phyloP scores from a whole-genome alignment of 495 filamentous ascomycete species.

The Penicillium atrosanguineum region DNA sequence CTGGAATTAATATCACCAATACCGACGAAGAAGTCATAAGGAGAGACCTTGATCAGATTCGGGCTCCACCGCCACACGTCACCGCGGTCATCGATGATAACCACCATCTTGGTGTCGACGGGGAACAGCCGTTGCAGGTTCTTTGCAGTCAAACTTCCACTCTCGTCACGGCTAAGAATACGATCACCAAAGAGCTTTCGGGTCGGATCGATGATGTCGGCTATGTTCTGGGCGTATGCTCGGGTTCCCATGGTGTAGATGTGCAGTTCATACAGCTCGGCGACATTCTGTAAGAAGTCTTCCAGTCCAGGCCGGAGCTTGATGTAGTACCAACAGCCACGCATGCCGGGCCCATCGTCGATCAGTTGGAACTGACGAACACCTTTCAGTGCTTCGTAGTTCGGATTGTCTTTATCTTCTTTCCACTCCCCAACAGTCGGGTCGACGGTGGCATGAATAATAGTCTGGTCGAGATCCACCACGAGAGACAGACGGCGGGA shows the following conservation, averaged over 20 bases:
- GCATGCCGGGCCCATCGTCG: conserved; percentile 74
- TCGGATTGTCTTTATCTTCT: conserved; percentile 80
- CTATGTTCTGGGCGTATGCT: conserved; percentile 88
- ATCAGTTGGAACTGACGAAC: conserved; percentile 82
- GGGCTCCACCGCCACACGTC: conserved; percentile 97
- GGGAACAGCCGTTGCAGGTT: conserved; percentile 90
- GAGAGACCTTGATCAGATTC: conserved; percentile 90
- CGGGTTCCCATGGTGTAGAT: conserved; percentile 99
- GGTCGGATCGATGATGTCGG: conserved; percentile 87
- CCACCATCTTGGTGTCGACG: conserved; percentile 97
- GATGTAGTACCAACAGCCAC: conserved; percentile 91
- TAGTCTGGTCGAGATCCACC: conserved; percentile 96
- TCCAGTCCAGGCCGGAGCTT: conserved; percentile 93
- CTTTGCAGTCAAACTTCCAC: conserved; percentile 86
- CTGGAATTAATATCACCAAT: conserved; percentile 99
- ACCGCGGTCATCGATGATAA: conserved; percentile 95
- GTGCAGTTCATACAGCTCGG: conserved; percentile 86
- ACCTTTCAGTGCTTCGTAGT: conserved; percentile 85
- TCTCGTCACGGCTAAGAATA: conserved; percentile 95
- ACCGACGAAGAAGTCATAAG: conserved; percentile 96
- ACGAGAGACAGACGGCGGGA: conserved; percentile 84
- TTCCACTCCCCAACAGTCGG: conserved; percentile 97
- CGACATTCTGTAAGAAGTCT: conserved; percentile 75
- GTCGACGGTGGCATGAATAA: conserved; percentile 97
- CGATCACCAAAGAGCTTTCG: conserved; percentile 88